These are phyloP conservation scores for Gentiana straminea DNA, from an alignment of 257 asterid genomes.

Conservation along the genomic window DNA sequence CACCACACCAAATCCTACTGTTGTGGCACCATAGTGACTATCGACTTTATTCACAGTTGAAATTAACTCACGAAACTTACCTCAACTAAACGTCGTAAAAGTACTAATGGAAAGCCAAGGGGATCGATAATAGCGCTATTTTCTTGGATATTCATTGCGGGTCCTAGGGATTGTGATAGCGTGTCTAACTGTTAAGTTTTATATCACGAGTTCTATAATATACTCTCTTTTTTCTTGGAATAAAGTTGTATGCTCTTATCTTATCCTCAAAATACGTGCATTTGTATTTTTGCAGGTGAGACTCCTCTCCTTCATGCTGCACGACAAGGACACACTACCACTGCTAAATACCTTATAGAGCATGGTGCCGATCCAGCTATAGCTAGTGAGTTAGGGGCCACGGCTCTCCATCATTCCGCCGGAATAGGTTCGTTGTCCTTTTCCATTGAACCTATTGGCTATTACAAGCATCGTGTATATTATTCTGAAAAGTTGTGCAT, in stretches of 20 bases:
- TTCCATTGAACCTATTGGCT: not conserved
- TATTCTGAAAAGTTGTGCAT: no score
- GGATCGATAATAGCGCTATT: no score
- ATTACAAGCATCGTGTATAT: no score
- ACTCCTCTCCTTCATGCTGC: constrained; percentile 91
- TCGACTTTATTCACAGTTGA: no score
- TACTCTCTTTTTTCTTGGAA: no score
- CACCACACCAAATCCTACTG: no score
- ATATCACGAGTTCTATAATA: no score
- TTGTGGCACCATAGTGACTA: no score
- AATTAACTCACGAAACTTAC: no score
- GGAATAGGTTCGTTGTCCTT: constrained; percentile 51
- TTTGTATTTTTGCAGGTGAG: constrained; percentile 44
- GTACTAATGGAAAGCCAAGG: not conserved
- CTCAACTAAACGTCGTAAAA: not conserved
- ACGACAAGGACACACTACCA: constrained; percentile 67
- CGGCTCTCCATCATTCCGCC: constrained; percentile 82
- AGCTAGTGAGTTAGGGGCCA: constrained; percentile 78
- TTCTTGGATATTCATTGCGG: not conserved
- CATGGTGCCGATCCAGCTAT: constrained; percentile 73
- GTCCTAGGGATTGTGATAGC: no score
- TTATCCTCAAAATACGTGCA: not conserved
- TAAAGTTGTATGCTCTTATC: no score
- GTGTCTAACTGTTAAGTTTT: no score
- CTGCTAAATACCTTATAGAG: constrained; percentile 67